Conservation (phyloP, 441 rosid species). For the Erodium trifolium region DNA sequence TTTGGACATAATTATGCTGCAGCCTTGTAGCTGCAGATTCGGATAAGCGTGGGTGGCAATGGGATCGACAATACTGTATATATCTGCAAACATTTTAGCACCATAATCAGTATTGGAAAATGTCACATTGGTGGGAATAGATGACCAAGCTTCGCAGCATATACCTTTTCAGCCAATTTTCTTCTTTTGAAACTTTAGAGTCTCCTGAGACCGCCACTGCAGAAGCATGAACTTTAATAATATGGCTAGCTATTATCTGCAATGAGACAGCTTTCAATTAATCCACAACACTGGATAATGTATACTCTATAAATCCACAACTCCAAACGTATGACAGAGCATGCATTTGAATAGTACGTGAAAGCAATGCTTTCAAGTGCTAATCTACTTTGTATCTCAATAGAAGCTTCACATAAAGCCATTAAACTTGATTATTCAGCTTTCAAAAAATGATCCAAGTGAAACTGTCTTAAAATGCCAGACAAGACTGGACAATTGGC, state of each 20-base stretch:
- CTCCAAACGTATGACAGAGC: background rate
- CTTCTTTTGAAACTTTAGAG: conserved; percentile 44
- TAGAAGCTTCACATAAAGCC: conserved; percentile 4
- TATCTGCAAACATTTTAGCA: conserved; percentile 38
- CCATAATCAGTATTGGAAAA: conserved; percentile 8
- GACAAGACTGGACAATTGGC: too few species aligned
- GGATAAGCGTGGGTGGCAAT: conserved; percentile 79
- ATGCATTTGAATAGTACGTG: conserved; percentile 6
- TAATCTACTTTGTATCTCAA: background rate
- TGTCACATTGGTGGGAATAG: conserved; percentile 3
- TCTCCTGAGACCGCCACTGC: conserved; percentile 52
- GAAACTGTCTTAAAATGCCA: too few species aligned
- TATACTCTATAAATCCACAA: background rate
- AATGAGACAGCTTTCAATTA: conserved; percentile 14
- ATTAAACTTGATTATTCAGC: background rate
- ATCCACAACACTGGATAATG: background rate
- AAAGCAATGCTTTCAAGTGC: background rate
- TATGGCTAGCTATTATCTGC: conserved; percentile 87
- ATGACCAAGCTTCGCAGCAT: conserved; percentile 11
- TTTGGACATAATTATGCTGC: conserved; percentile 73
- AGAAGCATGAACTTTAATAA: conserved; percentile 92
- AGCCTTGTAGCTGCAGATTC: conserved; percentile 63
- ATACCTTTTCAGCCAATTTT: conserved; percentile 92
- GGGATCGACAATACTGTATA: conserved; percentile 69
- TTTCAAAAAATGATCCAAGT: too few species aligned